phyloP scores from a whole-genome alignment of 163 green algal genomes.

The Scenedesmus sp. region DNA sequence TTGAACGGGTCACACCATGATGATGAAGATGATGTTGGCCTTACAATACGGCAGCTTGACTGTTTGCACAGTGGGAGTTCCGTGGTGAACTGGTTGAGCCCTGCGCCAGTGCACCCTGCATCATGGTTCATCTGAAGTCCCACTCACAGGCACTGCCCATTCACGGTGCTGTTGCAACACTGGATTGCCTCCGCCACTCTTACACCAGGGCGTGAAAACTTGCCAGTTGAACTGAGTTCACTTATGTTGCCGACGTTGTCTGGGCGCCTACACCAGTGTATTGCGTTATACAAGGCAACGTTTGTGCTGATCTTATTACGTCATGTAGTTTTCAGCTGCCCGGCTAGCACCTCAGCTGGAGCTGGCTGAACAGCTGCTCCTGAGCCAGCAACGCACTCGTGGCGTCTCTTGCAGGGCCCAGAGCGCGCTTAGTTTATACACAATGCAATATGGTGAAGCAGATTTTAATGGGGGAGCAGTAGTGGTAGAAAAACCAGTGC shows the following conservation, averaged over 20 bases:
- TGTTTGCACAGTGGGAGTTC: background rate
- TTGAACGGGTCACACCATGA: no score
- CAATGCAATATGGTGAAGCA: background rate
- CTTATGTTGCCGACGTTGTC: background rate
- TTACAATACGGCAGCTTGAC: background rate
- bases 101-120: background rate
- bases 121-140: no score
- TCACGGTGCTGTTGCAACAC: background rate
- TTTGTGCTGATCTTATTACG: background rate
- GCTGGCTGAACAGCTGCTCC: background rate
- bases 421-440: background rate
- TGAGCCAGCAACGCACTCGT: background rate
- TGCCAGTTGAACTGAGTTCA: background rate
- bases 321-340: background rate
- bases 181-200: background rate
- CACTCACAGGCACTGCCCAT: background rate
- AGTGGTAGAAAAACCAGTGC: slow-evolving; percentile 3
- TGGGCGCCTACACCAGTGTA: background rate
- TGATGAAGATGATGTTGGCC: no score
- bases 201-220: background rate
- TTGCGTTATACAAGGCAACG: background rate
- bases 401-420: background rate
- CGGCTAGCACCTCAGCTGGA: background rate
- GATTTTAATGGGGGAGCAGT: background rate
- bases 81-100: background rate